phyloP scores from a whole-genome alignment of 495 filamentous ascomycete species.

The Pyrenopolyporus hunteri region DNA sequence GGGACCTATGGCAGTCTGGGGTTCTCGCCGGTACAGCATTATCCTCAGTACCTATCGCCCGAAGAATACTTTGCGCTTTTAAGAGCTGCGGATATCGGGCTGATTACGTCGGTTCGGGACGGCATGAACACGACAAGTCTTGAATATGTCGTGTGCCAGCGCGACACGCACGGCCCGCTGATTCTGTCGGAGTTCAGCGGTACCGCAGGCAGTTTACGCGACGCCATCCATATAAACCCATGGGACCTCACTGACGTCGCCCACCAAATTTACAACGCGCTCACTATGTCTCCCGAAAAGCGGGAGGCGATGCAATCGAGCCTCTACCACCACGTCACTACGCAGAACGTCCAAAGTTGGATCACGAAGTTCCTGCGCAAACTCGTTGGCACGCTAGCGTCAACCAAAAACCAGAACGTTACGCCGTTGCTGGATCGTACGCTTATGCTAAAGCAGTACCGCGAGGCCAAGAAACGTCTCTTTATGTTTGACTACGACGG shows the following conservation, averaged over 20 bases:
- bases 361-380: slow-evolving; percentile 75
- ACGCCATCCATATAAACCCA: slow-evolving; percentile 92
- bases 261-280: slow-evolving; percentile 74
- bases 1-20: slow-evolving; percentile 83
- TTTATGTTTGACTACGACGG: slow-evolving; percentile 99
- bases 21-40: slow-evolving; percentile 88
- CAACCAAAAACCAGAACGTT: slow-evolving; percentile 71
- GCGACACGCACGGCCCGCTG: slow-evolving; percentile 78
- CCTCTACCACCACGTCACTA: slow-evolving; percentile 83
- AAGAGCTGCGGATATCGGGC: slow-evolving; percentile 81
- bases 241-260: slow-evolving; percentile 87
- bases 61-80: slow-evolving; percentile 92
- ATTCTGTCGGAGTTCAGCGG: slow-evolving; percentile 96
- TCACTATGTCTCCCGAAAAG: slow-evolving; percentile 70
- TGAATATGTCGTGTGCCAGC: slow-evolving; percentile 92
- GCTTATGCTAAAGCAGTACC: slow-evolving; percentile 72
- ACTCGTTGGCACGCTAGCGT: slow-evolving; percentile 77
- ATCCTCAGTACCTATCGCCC: slow-evolving; percentile 83
- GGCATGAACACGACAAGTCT: slow-evolving; percentile 97
- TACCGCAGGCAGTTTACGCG: slow-evolving; percentile 81
- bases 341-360: slow-evolving; percentile 83
- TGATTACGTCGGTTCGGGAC: slow-evolving; percentile 91
- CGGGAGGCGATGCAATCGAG: slow-evolving; percentile 63
- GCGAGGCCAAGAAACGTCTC: slow-evolving; percentile 70
- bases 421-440: slow-evolving; percentile 81